Base-by-base conservation (phyloP, 768 basidiomycete genomes). In the Cyclocybe cylindracea region DNA sequence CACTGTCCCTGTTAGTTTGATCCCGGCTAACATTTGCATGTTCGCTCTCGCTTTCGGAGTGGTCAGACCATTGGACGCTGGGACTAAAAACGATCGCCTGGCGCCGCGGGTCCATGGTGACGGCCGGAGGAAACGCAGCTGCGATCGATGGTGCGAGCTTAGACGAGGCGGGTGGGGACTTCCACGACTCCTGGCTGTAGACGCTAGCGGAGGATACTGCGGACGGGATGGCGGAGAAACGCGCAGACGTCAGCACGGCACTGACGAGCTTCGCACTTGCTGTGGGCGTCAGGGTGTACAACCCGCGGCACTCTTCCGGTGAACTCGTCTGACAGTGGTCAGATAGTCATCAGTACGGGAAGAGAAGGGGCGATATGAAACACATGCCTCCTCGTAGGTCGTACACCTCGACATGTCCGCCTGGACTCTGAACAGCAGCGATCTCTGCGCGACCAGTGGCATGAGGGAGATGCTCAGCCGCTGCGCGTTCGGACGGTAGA, bases 111-210 rank as follows among this genome's bases (percentile, higher is more conserved):
- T 66, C 59, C 10, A 44, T 29, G 11, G 46, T 13, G 9, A 57
- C 35, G 13, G 18, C 38, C 2, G 51, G 45, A 38, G 29, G 37
- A 33, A 31, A 33, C 11, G 19, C 31, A n/a, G 39, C 39, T 13
- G n/a, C 38, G 16, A 18, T 37, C 40, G 44, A 40, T 24, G 24
- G 41, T 35, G 42, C 19, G 35, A 24, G 11, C 2, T 9, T 14
- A 8, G 38, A 41, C 48, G 34, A 57, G 48, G 36, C 52, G 51
- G 42, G 56, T 49, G 10, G 41, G 24, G 33, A 42, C 18, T 54
- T 53, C 63, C 61, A 67, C 39, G 66, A 67, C 5, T 63, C 63
- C 48, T 67, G 63, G 47, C 66, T 65, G 54, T 63, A 67, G 5
- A 59, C 54, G 31, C 66, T 67, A 4, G 47, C 44, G 14, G 53